phyloP scores from a whole-genome alignment of 257 asterid species.

The Voacanga thouarsii region DNA sequence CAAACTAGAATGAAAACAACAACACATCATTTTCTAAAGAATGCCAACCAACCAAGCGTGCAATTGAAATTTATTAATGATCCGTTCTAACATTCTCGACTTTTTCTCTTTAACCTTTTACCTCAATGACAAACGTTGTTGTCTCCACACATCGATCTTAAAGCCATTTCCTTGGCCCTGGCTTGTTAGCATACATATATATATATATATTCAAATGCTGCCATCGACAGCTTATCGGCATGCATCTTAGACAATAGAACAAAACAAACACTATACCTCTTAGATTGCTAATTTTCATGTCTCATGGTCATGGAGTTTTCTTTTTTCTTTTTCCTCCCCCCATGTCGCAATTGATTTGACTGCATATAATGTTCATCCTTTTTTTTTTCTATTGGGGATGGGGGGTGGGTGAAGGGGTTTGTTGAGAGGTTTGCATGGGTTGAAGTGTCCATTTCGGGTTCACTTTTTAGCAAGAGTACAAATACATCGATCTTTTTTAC shows the following conservation, averaged over 20 bases:
- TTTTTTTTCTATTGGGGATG: no score
- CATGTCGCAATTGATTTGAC: not conserved
- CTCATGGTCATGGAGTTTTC: not conserved
- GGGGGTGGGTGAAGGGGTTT: no score
- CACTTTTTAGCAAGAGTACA: no score
- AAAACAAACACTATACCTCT: not conserved
- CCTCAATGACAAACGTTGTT: not conserved
- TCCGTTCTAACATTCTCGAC: not conserved
- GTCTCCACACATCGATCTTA: not conserved
- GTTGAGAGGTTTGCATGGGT: no score
- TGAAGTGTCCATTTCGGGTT: no score
- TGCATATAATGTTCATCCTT: no score
- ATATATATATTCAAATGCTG: not conserved
- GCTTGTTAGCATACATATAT: not conserved
- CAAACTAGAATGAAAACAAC: not conserved
- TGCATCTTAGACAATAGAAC: not conserved
- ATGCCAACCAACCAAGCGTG: not conserved
- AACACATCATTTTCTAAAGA: not conserved
- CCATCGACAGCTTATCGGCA: not conserved
- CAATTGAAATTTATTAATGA: not conserved
- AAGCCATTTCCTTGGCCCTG: not conserved
- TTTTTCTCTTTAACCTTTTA: not conserved
- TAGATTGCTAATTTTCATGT: not conserved
- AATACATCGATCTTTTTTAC: no score
- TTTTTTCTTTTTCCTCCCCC: no score